Evolutionary conservation across 1,139 yeast species (phyloP).

Genomic region (Suhomyces atakaporum): DNA sequence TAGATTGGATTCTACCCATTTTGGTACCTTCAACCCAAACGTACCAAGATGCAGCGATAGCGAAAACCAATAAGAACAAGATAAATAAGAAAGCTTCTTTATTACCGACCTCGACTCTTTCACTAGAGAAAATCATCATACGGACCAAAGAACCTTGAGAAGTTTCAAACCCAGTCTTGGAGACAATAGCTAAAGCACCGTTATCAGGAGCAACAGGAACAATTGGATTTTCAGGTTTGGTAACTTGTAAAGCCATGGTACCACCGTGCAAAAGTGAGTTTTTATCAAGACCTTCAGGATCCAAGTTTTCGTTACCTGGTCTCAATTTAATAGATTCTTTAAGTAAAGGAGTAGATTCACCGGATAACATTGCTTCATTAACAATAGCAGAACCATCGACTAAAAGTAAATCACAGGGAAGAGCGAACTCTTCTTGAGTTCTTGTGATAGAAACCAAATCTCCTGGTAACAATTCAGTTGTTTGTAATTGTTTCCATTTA

Average conservation of each 20-base stretch:
- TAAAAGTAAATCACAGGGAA: slow-evolving; percentile 93
- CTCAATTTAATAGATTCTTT: slow-evolving; percentile 89
- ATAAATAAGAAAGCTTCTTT: slow-evolving; percentile 93
- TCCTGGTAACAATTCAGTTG: slow-evolving; percentile 84
- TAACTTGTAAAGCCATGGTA: slow-evolving; percentile 91
- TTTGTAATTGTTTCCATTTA: slow-evolving; percentile 69
- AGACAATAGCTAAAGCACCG: slow-evolving; percentile 89
- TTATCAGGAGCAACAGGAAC: slow-evolving; percentile 75
- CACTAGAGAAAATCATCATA: slow-evolving; percentile 96
- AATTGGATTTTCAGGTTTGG: slow-evolving; percentile 57
- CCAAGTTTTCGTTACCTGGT: slow-evolving; percentile 66
- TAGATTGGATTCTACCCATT: slow-evolving; percentile 94
- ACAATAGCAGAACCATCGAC: slow-evolving; percentile 90
- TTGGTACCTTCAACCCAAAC: slow-evolving; percentile 98
- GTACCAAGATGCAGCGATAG: slow-evolving; percentile 95
- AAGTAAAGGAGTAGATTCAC: slow-evolving; percentile 95
- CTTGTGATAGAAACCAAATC: slow-evolving; percentile 88
- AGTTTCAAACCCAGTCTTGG: slow-evolving; percentile 96
- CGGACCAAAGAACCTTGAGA: slow-evolving; percentile 97
- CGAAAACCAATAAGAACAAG: slow-evolving; percentile 83
- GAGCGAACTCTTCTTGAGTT: slow-evolving; percentile 86
- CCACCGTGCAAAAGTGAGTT: slow-evolving; percentile 94
- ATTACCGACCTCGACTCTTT: slow-evolving; percentile 94
- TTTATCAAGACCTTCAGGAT: slow-evolving; percentile 82
- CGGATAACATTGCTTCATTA: slow-evolving; percentile 97